phyloP scores from a whole-genome alignment of 2,329 filamentous ascomycete genomes.

The Thelonectria discophora region DNA sequence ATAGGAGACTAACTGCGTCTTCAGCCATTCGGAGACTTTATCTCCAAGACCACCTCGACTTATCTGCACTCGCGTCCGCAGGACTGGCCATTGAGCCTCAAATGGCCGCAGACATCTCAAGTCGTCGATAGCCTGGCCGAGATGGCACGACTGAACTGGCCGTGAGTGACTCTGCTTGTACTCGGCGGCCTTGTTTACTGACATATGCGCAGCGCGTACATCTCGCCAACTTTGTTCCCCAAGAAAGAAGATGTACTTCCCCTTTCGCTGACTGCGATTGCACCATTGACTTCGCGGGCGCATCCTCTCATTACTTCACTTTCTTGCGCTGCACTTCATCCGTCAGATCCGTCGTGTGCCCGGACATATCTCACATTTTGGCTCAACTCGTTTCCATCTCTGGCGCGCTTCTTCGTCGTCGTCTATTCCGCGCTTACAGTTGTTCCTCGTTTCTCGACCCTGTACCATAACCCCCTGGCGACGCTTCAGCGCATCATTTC shows the following conservation, averaged over 20 bases:
- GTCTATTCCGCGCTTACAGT: conserved; percentile 75
- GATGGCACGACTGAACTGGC: conserved; percentile 86
- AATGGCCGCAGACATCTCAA: conserved; percentile 79
- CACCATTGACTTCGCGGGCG: conserved; percentile 82
- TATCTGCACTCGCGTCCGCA: conserved; percentile 80
- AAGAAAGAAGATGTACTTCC: conserved; percentile 71
- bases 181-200: background rate
- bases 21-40: conserved; percentile 54
- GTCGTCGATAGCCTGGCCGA: conserved; percentile 83
- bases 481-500: conserved; percentile 73
- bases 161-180: conserved; percentile 60
- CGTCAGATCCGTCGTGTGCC: conserved; percentile 84
- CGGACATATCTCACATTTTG: conserved; percentile 90
- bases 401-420: conserved; percentile 80
- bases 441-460: conserved; percentile 71
- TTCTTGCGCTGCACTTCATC: conserved; percentile 90
- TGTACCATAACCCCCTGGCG: conserved; percentile 74
- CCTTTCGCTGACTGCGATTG: conserved; percentile 70
- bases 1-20: conserved; percentile 18
- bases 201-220: conserved; percentile 66
- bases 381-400: conserved; percentile 80
- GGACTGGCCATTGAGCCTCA: conserved; percentile 70
- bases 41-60: conserved; percentile 77
- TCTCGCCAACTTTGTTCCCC: conserved; percentile 88
- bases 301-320: conserved; percentile 87